Evolutionary conservation across 1,284 basidiomycete species (phyloP), one percentile per base, ranked within the genome.

Genomic region (Leucoagaricus sp.): DNA sequence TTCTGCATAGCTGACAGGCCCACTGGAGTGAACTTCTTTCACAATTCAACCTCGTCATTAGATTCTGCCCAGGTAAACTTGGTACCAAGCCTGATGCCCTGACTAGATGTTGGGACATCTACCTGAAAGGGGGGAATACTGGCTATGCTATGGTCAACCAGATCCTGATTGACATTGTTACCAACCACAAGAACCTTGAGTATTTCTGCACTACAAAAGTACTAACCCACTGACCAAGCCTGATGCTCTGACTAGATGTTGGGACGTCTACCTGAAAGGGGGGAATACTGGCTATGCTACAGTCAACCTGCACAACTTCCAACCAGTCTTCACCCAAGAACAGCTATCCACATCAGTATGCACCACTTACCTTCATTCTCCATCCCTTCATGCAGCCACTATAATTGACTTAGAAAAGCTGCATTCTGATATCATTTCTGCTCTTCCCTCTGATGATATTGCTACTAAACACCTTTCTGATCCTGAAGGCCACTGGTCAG

Each of bases 1-100:
- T 65, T 68, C 40, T n/a, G 34, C 6, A 25, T 49, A 60, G n/a
- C 17, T n/a, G n/a, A 40, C 36, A 40, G 17, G n/a, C 36, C 5
- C 36, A n/a, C n/a, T 40, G 36, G 36, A 12, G 5, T 8, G 36
- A 40, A n/a, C 17, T 9, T n/a, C 31, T 33, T 13, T 33, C 13
- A 13, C 13, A 33, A 13, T 33, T 33, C 31, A 33, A 33, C 13
- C 13, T 40, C 10, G 17, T n/a, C 7, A 40, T 40, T 5, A 12
- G n/a, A 5, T 40, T 40, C 36, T 40, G n/a, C 5, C 36, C 36
- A n/a, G n/a, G n/a, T 9, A 8, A n/a, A 40, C n/a, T 40, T 8
- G n/a, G n/a, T 8, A 40, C 36, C 7, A 47, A 47, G 23, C 45
- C 45, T 10, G 45, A 47, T 17, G 10, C 26, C 12, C 26, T 47